Base-by-base conservation (phyloP, 1,284 basidiomycete genomes). In the Ceratobasidium sp. region DNA sequence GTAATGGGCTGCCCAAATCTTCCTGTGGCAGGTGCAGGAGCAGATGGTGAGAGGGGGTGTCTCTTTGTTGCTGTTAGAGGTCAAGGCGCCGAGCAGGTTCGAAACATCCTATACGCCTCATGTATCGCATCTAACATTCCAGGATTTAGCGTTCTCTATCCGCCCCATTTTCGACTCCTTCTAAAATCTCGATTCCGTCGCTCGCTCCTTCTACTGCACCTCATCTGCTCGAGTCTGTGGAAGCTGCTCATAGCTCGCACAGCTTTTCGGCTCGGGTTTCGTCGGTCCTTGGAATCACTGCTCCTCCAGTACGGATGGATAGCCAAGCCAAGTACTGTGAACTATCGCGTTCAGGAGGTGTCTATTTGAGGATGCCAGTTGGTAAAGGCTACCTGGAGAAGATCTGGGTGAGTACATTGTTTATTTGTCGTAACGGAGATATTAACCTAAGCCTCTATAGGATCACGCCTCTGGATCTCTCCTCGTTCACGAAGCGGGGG, bases 1-100 rank as follows among this genome's bases (percentile, higher is more conserved):
- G 91, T 98, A 23, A 95, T 98, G 79, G 97, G 96, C 4, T 98
- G 96, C 81, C 97, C 96, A 0, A 99, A 99, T 82, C 85, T 99
- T 28, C 91, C 89, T n/a, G 80, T 87, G 26, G 84, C 89, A 76
- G 84, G 86, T 1, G 80, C 84, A 0, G 82, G 87, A 58, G 86
- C 90, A 0, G 83, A 88, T 14, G 87, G 87, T 35, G 85, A 85
- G 44, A 89, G 86, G 71, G 96, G 95, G 0, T 91, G 90, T 73
- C 83, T 98, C 38, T 98, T 97, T 81, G 85, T 94, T 61, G 94
- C 94, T 21, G 89, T 93, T 41, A 86, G 88, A 77, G 94, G 93
- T 0, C 88, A 95, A 74, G 96, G 95, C 7, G 90, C 89, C 76
- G 87, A 89, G 82, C 93, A 93, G 82, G 89, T 92, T 74, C 67